Conservation (phyloP, 371 early-diverging fungal genomes). For the Syncephalastrum racemosum region DNA sequence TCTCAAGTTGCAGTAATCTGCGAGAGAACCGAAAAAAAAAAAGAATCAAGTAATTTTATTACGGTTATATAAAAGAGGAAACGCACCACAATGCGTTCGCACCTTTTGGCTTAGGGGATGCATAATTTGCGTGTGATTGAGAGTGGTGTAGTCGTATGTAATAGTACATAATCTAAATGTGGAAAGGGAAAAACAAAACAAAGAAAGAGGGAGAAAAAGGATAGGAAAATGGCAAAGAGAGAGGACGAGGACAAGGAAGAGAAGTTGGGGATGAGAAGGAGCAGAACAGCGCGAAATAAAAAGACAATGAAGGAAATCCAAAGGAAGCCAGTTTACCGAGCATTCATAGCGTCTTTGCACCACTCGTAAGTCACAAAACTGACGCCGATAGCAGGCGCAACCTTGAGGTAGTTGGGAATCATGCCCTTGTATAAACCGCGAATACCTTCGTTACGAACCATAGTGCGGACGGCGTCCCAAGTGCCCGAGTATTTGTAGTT, state of each 20-base stretch:
- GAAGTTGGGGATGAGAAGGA: background rate
- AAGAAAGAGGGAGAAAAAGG: conserved; percentile 3
- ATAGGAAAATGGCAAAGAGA: background rate
- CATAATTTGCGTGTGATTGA: background rate
- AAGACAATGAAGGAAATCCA: background rate
- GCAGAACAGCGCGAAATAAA: background rate
- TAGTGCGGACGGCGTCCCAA: conserved; percentile 70
- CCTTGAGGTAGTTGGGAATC: conserved; percentile 80
- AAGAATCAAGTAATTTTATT: background rate
- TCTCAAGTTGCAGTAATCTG: conserved; percentile 31
- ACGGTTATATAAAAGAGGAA: conserved; percentile 7
- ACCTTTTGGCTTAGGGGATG: background rate
- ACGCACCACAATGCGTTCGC: background rate
- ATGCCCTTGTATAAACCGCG: conserved; percentile 62
- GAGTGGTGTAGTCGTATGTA: background rate
- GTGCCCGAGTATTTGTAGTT: conserved; percentile 75
- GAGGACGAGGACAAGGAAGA: background rate
- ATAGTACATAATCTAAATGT: background rate
- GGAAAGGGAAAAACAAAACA: conserved; percentile 2
- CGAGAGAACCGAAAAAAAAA: conserved; percentile 5
- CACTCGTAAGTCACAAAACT: conserved; percentile 84
- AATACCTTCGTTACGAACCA: conserved; percentile 72
- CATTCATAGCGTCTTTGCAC: conserved; percentile 58
- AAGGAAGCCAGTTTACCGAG: conserved; percentile 17
- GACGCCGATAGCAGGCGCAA: conserved; percentile 86